These are phyloP conservation scores for Phytophthora palmivora DNA, from an alignment of 352 stramenopile genomes.

Conservation along the genomic window DNA sequence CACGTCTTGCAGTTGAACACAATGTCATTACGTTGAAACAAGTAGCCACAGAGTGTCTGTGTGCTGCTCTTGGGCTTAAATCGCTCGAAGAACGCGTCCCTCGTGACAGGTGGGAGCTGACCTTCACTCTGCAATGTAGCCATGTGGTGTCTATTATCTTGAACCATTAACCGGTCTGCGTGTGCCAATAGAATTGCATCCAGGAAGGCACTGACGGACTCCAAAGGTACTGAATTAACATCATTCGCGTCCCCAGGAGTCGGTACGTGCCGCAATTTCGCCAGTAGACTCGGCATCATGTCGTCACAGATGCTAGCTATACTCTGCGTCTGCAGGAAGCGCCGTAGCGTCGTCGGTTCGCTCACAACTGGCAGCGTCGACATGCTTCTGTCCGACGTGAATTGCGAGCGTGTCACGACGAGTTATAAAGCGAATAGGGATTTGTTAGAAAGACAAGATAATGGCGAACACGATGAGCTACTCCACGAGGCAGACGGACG, in stretches of 20 bases:
- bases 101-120: constrained; percentile 36
- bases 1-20: constrained; percentile 99
- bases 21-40: constrained; percentile 98
- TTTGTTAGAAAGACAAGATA: constrained; percentile 7
- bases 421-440: not conserved
- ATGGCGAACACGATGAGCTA: not conserved
- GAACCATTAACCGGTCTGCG: constrained; percentile 22
- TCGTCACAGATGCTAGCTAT: constrained; percentile 8
- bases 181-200: constrained; percentile 65
- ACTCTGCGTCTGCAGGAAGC: constrained; percentile 31
- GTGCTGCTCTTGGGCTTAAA: constrained; percentile 65
- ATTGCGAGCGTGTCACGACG: not conserved
- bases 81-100: constrained; percentile 63
- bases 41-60: constrained; percentile 92
- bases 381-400: constrained; percentile 11
- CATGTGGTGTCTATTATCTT: constrained; percentile 13
- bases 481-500: not conserved
- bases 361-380: constrained; percentile 4
- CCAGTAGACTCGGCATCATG: constrained; percentile 33
- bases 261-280: constrained; percentile 27
- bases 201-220: constrained; percentile 42
- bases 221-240: constrained; percentile 32
- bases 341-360: constrained; percentile 21
- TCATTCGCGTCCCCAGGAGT: not conserved
- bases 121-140: constrained; percentile 15